Evolutionary conservation across 192 early-diverging fungal species (phyloP).

Genomic region (Lobosporangium transversale): DNA sequence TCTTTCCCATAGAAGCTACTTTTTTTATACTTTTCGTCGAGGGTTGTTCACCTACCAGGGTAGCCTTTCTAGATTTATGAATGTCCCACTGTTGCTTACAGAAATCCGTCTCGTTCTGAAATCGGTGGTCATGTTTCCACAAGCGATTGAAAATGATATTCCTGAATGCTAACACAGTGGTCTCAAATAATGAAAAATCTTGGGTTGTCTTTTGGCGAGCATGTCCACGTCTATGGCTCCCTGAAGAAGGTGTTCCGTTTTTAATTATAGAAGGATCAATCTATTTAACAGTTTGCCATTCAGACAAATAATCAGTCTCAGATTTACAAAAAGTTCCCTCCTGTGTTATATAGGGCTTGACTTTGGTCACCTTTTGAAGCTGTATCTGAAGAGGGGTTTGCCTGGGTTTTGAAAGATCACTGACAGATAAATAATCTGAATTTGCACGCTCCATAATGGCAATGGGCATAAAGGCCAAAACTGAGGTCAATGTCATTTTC

Average conservation of each 20-base stretch:
- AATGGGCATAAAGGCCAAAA: not conserved
- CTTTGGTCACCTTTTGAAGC: constrained; percentile 22
- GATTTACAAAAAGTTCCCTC: no score
- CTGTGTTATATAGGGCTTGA: no score
- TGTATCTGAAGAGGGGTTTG: constrained; percentile 23
- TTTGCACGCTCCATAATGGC: constrained; percentile 21
- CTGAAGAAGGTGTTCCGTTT: constrained; percentile 14
- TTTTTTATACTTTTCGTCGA: no score
- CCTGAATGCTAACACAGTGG: constrained; percentile 37
- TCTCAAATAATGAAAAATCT: constrained; percentile 21
- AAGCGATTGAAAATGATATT: constrained; percentile 35
- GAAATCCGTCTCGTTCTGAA: constrained; percentile 40
- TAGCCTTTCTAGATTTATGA: constrained; percentile 7
- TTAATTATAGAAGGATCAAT: constrained; percentile 39
- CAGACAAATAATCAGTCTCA: no score
- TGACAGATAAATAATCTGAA: constrained; percentile 31
- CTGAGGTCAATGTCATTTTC: not conserved
- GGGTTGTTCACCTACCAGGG: constrained; percentile 29
- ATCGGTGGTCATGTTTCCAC: constrained; percentile 33
- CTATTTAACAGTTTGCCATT: no score
- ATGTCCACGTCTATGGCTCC: constrained; percentile 23
- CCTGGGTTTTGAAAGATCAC: constrained; percentile 29
- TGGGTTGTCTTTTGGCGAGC: constrained; percentile 6
- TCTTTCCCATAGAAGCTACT: no score
- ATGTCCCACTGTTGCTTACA: constrained; percentile 49